Conservation (phyloP, 257 asterid genomes). For the Scutellaria barbata region DNA sequence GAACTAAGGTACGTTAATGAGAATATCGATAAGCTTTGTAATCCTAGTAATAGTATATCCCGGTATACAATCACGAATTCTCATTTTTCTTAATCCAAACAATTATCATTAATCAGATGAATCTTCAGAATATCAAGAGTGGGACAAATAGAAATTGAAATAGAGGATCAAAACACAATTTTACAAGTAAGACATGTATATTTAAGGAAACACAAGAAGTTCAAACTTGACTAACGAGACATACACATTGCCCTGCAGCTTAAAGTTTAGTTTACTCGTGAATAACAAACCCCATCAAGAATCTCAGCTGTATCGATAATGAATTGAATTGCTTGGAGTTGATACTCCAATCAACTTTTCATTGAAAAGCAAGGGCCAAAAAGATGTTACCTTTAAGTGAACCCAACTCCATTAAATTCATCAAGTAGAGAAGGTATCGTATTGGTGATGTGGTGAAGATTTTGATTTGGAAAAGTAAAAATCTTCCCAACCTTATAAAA, state of each 20-base stretch:
- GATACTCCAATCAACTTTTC: conserved; percentile 14
- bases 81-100: no score
- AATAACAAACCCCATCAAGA: neutral
- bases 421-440: neutral
- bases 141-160: no score
- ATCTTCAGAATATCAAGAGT: no score
- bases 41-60: no score
- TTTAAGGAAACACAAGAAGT: neutral
- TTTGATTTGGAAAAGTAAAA: neutral
- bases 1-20: no score
- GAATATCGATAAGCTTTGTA: no score
- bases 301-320: neutral
- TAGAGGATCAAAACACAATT: no score
- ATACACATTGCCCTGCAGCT: neutral
- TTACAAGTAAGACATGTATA: neutral
- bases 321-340: neutral
- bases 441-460: conserved; percentile 23
- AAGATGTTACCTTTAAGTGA: neutral
- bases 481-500: conserved; percentile 15
- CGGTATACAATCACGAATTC: no score
- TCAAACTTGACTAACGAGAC: neutral
- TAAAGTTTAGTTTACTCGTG: no score
- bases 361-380: neutral
- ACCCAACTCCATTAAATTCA: conserved; percentile 6
- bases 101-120: no score